These are phyloP conservation scores for Elsinoe australis DNA, from an alignment of 2,329 filamentous ascomycete genomes.

Conservation along the genomic window DNA sequence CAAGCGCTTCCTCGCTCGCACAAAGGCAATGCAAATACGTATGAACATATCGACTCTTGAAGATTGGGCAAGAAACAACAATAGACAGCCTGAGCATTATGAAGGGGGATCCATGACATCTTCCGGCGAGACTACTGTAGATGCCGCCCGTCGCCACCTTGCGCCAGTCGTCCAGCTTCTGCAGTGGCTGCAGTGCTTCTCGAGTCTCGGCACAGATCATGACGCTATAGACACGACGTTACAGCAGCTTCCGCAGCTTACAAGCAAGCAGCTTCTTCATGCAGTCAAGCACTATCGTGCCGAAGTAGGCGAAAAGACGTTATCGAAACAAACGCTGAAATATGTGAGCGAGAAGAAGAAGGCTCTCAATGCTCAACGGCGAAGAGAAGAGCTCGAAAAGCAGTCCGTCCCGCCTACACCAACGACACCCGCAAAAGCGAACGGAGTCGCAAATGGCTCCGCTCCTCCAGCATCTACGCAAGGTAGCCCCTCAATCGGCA, in stretches of 20 bases:
- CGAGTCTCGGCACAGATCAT: constrained; percentile 81
- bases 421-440: constrained; percentile 3
- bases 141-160: constrained; percentile 74
- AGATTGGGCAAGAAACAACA: constrained; percentile 92
- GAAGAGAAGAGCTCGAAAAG: constrained; percentile 17
- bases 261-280: constrained; percentile 82
- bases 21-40: constrained; percentile 98
- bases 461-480: constrained; percentile 24
- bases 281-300: constrained; percentile 86
- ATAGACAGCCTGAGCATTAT: constrained; percentile 88
- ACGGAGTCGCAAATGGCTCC: constrained; percentile 17
- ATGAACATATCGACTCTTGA: constrained; percentile 96
- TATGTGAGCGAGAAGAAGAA: constrained; percentile 75
- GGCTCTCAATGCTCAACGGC: constrained; percentile 39
- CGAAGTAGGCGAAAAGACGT: constrained; percentile 87
- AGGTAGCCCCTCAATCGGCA: constrained; percentile 20
- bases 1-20: constrained; percentile 84
- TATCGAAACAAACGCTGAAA: constrained; percentile 81
- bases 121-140: constrained; percentile 78
- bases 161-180: constrained; percentile 86
- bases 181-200: constrained; percentile 97
- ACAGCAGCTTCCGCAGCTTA: constrained; percentile 77
- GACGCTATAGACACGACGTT: constrained; percentile 83
- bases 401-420: constrained; percentile 18
- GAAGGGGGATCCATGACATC: constrained; percentile 82